Conservation (phyloP, 2,329 filamentous ascomycete genomes). For the Exophiala bonariae region DNA sequence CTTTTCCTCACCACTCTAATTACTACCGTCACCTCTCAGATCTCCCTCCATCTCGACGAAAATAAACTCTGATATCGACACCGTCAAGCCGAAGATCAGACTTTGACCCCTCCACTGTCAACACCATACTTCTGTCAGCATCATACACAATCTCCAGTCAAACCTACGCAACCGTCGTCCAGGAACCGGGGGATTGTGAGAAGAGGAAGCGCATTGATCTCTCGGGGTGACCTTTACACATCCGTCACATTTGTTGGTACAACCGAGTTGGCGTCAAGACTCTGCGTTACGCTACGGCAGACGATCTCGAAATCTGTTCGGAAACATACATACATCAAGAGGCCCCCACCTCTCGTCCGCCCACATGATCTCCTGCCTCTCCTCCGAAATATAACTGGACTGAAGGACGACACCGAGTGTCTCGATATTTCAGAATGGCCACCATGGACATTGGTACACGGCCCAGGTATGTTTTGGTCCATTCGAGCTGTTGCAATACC, state of each 20-base stretch:
- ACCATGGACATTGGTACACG: conserved; percentile 20
- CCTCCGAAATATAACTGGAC: neutral
- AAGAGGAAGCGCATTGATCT: too few relatives aligned
- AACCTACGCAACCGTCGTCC: too few relatives aligned
- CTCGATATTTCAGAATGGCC: conserved; percentile 17
- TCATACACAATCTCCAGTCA: too few relatives aligned
- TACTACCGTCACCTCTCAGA: too few relatives aligned
- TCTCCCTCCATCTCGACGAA: too few relatives aligned
- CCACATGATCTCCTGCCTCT: conserved; percentile 23
- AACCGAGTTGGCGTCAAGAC: conserved; percentile 6
- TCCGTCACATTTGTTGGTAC: conserved; percentile 5
- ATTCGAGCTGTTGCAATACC: neutral
- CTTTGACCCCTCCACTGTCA: too few relatives aligned
- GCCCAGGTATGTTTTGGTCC: conserved; percentile 19
- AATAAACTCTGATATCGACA: too few relatives aligned
- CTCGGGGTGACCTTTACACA: neutral
- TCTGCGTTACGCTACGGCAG: conserved; percentile 18
- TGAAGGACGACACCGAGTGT: too few relatives aligned
- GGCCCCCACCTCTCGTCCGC: conserved; percentile 7
- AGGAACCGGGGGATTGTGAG: too few relatives aligned
- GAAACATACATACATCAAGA: conserved; percentile 20
- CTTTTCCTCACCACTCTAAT: too few relatives aligned
- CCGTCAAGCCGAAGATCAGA: too few relatives aligned
- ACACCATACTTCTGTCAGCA: too few relatives aligned
- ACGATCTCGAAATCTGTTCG: conserved; percentile 14